phyloP scores from a whole-genome alignment of 768 basidiomycete genomes.

The Lentinula boryana region DNA sequence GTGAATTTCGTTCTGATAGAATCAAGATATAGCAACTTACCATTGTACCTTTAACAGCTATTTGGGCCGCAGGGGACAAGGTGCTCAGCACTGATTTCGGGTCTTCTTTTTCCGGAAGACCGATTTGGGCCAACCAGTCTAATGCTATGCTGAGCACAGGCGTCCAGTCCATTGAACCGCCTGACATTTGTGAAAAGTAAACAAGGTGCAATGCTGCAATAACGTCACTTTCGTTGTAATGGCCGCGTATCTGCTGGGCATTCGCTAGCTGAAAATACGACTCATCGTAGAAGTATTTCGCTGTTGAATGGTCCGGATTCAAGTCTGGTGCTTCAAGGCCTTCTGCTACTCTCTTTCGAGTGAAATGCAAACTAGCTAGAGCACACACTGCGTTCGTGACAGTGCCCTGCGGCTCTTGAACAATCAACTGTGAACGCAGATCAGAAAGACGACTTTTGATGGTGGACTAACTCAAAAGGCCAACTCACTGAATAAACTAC shows the following conservation, averaged over 20 bases:
- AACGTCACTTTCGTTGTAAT: slow-evolving; percentile 63
- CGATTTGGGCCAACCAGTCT: slow-evolving; percentile 71
- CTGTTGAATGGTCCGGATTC: slow-evolving; percentile 50
- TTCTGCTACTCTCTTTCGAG: slow-evolving; percentile 52
- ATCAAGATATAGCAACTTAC: slow-evolving; percentile 36
- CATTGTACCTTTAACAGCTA: slow-evolving; percentile 66
- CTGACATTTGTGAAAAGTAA: slow-evolving; percentile 65
- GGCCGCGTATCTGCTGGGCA: slow-evolving; percentile 46
- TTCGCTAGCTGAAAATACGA: slow-evolving; percentile 57
- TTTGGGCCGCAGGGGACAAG: slow-evolving; percentile 47
- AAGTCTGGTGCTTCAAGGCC: slow-evolving; percentile 52
- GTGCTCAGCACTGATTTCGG: slow-evolving; percentile 51
- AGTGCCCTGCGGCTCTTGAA: slow-evolving; percentile 62
- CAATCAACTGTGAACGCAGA: slow-evolving; percentile 28
- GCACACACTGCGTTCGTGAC: slow-evolving; percentile 72
- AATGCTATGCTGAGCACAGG: slow-evolving; percentile 62
- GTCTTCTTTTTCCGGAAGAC: slow-evolving; percentile 58
- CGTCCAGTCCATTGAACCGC: slow-evolving; percentile 66
- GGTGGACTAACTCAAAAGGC: not conserved
- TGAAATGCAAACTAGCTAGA: slow-evolving; percentile 66
- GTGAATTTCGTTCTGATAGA: slow-evolving; percentile 12
- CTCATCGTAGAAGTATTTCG: slow-evolving; percentile 62
- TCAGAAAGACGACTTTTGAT: not conserved
- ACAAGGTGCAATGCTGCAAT: slow-evolving; percentile 76
- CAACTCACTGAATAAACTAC: slow-evolving; percentile 58